These are phyloP conservation scores for Alternaria longipes DNA, from an alignment of 2,329 filamentous ascomycete species.

Conservation along the genomic window DNA sequence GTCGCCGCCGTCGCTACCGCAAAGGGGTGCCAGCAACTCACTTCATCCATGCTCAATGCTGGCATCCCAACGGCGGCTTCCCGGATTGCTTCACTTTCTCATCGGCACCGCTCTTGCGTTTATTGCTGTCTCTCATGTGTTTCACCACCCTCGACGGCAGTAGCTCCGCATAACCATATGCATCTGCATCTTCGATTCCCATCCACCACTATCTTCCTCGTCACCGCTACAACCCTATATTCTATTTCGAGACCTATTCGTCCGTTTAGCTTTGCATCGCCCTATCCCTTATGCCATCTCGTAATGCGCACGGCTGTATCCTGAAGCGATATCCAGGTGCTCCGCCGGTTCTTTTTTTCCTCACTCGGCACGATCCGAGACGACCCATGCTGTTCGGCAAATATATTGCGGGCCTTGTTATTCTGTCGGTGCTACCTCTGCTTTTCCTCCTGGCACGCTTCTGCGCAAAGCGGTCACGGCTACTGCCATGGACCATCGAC, in stretches of 20 bases:
- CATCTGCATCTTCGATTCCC: constrained; percentile 4
- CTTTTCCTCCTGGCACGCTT: constrained; percentile 32
- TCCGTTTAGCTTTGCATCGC: constrained; percentile 7
- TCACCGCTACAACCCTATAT: neutral
- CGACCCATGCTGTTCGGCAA: constrained; percentile 18
- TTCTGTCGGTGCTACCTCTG: constrained; percentile 29
- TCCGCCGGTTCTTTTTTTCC: constrained; percentile 8
- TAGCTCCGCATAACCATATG: constrained; percentile 3
- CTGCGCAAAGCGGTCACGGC: constrained; percentile 30
- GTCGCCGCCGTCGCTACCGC: constrained; percentile 5
- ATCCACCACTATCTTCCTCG: neutral
- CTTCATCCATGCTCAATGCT: neutral
- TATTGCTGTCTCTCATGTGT: constrained; percentile 16
- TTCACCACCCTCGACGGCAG: constrained; percentile 22
- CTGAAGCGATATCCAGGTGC: constrained; percentile 11
- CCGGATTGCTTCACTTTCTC: constrained; percentile 12
- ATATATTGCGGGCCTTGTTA: constrained; percentile 23
- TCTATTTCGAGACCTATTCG: constrained; percentile 13
- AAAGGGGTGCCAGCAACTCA: constrained; percentile 2
- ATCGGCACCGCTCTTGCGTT: constrained; percentile 1
- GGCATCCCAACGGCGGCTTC: constrained; percentile 9
- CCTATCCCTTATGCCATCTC: constrained; percentile 7
- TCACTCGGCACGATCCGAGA: constrained; percentile 1
- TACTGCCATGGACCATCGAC: constrained; percentile 27
- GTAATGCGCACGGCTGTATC: constrained; percentile 18